Percentiles rank a stretch among this genome's conserved stretches.
These are phyloP conservation scores for Catenaria anguillulae DNA, from an alignment of 371 early-diverging fungal genomes.

Conservation along the genomic window DNA sequence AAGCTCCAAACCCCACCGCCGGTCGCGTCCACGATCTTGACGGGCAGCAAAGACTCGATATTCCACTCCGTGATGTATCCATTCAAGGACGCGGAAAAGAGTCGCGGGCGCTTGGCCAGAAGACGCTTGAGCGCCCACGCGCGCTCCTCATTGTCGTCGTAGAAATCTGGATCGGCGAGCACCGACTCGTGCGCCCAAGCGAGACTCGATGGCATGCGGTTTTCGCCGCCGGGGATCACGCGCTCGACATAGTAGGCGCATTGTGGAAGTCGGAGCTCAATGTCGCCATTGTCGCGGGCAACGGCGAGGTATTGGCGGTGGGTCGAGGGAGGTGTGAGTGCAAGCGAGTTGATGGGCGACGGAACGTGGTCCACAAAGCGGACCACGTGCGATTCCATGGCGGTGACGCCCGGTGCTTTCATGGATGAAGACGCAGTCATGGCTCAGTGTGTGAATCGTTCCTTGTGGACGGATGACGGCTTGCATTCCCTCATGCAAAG, in stretches of 20 bases:
- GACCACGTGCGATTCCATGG: conserved; percentile 72
- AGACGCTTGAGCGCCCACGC: conserved; percentile 31
- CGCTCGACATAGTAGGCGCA: conserved; percentile 51
- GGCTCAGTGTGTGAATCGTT: too few relatives aligned
- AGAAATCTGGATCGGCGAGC: conserved; percentile 20
- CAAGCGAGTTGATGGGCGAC: conserved; percentile 63
- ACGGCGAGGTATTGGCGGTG: conserved; percentile 47
- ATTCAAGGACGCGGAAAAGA: conserved; percentile 75
- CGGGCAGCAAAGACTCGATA: conserved; percentile 26
- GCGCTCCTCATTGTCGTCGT: conserved; percentile 36
- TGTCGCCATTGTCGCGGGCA: conserved; percentile 79
- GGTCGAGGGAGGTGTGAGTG: conserved; percentile 44
- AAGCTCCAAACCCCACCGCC: conserved; percentile 92
- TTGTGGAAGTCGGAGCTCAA: conserved; percentile 76
- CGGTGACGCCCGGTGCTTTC: too few relatives aligned
- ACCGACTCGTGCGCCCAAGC: conserved; percentile 68
- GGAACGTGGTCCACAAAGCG: conserved; percentile 80
- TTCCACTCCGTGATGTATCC: conserved; percentile 83
- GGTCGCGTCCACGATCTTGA: conserved; percentile 47
- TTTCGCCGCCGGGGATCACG: conserved; percentile 63
- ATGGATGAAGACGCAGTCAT: too few relatives aligned
- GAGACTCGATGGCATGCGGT: conserved; percentile 59
- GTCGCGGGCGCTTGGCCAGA: conserved; percentile 44
- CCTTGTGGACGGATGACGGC: too few relatives aligned
- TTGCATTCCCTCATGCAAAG: too few relatives aligned